Evolutionary conservation across 1,139 yeast genomes (phyloP).

Genomic region (Blastobotrys illinoisensis): DNA sequence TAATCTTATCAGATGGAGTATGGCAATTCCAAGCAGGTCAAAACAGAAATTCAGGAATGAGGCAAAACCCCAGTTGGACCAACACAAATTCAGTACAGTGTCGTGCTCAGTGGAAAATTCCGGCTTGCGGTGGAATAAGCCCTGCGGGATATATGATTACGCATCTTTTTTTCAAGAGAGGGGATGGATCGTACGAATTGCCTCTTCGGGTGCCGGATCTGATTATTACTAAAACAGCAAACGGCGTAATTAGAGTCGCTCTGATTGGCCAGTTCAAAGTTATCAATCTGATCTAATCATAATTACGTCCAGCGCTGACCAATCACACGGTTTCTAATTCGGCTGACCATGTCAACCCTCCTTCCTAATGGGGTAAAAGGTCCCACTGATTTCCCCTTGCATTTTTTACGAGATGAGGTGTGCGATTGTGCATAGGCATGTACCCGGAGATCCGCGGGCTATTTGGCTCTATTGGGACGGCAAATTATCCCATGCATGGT

Average conservation of each 20-base stretch:
- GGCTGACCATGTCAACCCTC: neutral
- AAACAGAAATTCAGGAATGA: too few relatives aligned
- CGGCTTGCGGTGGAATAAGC: neutral
- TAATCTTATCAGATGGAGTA: neutral
- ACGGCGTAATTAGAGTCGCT: neutral
- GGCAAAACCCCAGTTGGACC: too few relatives aligned
- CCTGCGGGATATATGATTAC: too few relatives aligned
- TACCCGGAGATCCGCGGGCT: neutral
- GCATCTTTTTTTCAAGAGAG: neutral
- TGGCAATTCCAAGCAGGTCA: neutral
- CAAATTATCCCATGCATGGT: neutral
- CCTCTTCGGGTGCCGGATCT: neutral
- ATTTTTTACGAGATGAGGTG: neutral
- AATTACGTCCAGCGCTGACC: neutral
- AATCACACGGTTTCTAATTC: neutral
- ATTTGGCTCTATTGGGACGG: neutral
- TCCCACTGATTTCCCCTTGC: neutral
- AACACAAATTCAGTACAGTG: too few relatives aligned
- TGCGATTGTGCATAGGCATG: neutral
- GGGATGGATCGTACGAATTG: neutral
- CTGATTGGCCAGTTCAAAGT: neutral
- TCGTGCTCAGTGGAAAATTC: neutral
- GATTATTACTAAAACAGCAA: neutral
- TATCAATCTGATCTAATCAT: neutral
- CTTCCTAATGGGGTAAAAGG: neutral